Conservation (phyloP, 257 asterid species). For the Petrea volubilis region DNA sequence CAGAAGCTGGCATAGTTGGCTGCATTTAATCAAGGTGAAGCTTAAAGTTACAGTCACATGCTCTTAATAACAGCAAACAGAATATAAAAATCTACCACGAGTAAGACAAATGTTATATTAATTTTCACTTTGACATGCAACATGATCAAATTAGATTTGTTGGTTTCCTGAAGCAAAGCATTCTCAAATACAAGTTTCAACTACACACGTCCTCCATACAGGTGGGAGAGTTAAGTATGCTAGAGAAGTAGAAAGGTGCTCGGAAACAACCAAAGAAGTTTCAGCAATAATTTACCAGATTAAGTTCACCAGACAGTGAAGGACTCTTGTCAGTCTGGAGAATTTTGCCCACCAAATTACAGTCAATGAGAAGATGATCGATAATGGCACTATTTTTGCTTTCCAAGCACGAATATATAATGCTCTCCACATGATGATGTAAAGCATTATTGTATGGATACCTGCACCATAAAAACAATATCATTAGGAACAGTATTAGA, state of each 20-base stretch:
- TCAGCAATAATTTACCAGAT: conserved; percentile 46
- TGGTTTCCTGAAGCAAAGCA: conserved; percentile 7
- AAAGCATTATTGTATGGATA: conserved; percentile 91
- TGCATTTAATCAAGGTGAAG: conserved; percentile 49
- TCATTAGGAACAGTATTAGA: conserved; percentile 7
- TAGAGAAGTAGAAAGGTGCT: background rate
- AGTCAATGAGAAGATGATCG: conserved; percentile 75
- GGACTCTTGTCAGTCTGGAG: conserved; percentile 74
- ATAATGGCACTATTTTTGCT: conserved; percentile 58
- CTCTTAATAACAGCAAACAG: conserved; percentile 11
- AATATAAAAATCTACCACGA: background rate
- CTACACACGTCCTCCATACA: conserved; percentile 2
- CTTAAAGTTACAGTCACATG: conserved; percentile 11
- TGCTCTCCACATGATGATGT: conserved; percentile 97
- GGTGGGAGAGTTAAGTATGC: conserved; percentile 16
- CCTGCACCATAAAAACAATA: conserved; percentile 45
- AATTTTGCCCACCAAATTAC: conserved; percentile 69
- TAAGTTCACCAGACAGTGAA: conserved; percentile 49
- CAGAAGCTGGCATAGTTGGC: conserved; percentile 75
- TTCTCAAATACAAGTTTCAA: conserved; percentile 9
- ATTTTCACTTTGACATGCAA: background rate
- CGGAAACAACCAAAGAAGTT: conserved; percentile 3
- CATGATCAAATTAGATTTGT: background rate
- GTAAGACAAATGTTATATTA: background rate
- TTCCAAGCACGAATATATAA: conserved; percentile 81